Evolutionary conservation across 2,329 filamentous ascomycete genomes (phyloP).

Genomic region (Botryotinia narcissicola): DNA sequence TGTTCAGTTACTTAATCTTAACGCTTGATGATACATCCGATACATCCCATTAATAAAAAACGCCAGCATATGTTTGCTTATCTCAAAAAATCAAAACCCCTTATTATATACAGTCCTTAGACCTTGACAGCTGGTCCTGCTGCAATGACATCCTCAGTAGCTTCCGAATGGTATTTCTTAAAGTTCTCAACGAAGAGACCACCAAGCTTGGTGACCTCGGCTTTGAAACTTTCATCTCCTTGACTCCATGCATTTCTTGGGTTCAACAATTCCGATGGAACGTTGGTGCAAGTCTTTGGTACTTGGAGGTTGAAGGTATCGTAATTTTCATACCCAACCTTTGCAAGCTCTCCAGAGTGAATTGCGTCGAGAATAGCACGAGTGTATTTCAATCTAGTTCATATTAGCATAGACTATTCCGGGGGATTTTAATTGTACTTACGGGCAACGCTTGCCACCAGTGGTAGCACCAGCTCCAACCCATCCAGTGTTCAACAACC

Average conservation of each 20-base stretch:
- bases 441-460: slow-evolving; percentile 91
- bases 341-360: slow-evolving; percentile 92
- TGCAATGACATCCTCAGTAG: slow-evolving; percentile 74
- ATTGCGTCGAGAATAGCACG: slow-evolving; percentile 97
- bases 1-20: not conserved
- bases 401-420: slow-evolving; percentile 22
- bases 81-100: not conserved
- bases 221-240: slow-evolving; percentile 75
- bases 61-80: slow-evolving; percentile 3
- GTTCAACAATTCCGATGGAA: slow-evolving; percentile 91
- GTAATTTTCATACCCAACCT: slow-evolving; percentile 91
- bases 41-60: not conserved
- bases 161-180: slow-evolving; percentile 86
- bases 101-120: slow-evolving; percentile 3
- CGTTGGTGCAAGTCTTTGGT: slow-evolving; percentile 85
- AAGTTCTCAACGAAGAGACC: slow-evolving; percentile 95
- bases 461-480: slow-evolving; percentile 87
- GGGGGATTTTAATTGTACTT: slow-evolving; percentile 24
- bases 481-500: slow-evolving; percentile 98
- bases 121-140: slow-evolving; percentile 50
- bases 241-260: slow-evolving; percentile 89
- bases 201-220: slow-evolving; percentile 87
- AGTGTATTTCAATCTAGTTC: slow-evolving; percentile 77
- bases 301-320: slow-evolving; percentile 95
- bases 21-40: not conserved